phyloP scores from a whole-genome alignment of 805 yeast genomes.

The Zygotorulaspora chibaensis region DNA sequence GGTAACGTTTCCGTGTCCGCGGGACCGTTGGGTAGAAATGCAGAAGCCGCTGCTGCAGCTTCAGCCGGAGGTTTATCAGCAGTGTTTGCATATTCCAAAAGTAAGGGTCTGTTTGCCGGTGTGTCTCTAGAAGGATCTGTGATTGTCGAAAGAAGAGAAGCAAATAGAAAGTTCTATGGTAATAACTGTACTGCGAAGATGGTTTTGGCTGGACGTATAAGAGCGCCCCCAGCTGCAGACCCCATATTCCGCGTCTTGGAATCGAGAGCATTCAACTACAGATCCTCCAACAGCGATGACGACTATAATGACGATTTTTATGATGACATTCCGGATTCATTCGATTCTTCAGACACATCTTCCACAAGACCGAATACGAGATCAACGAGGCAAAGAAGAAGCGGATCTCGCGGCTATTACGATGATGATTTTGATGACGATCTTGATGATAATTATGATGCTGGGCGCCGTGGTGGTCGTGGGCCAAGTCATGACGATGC shows the following conservation, averaged over 20 bases:
- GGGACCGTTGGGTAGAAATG: conserved; percentile 95
- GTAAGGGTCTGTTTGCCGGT: conserved; percentile 96
- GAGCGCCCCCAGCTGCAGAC: conserved; percentile 88
- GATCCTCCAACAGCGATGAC: conserved; percentile 59
- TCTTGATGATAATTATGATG: conserved; percentile 17
- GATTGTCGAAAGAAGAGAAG: conserved; percentile 93
- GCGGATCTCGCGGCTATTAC: conserved; percentile 26
- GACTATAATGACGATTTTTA: conserved; percentile 64
- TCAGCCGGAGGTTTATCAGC: conserved; percentile 84
- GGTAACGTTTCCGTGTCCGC: conserved; percentile 95
- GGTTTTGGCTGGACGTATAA: conserved; percentile 82
- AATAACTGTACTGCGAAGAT: conserved; percentile 79
- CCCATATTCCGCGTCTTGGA: conserved; percentile 81
- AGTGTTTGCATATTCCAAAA: conserved; percentile 87
- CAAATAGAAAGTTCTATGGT: conserved; percentile 93
- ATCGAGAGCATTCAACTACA: conserved; percentile 71
- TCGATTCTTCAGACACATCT: conserved; percentile 35
- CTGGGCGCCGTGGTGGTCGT: conserved; percentile 18
- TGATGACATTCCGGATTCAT: conserved; percentile 49
- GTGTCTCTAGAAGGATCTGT: conserved; percentile 96
- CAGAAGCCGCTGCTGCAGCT: conserved; percentile 96
- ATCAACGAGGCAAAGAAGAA: conserved; percentile 28
- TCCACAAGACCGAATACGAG: conserved; percentile 27
- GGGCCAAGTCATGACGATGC: conserved; percentile 19
- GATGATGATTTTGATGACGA: conserved; percentile 29